A percentile compares a stretch with the other conserved stretches of the same genome.
Conservation (phyloP, 2,329 filamentous ascomycete genomes). For the Sphaerulina musiva region DNA sequence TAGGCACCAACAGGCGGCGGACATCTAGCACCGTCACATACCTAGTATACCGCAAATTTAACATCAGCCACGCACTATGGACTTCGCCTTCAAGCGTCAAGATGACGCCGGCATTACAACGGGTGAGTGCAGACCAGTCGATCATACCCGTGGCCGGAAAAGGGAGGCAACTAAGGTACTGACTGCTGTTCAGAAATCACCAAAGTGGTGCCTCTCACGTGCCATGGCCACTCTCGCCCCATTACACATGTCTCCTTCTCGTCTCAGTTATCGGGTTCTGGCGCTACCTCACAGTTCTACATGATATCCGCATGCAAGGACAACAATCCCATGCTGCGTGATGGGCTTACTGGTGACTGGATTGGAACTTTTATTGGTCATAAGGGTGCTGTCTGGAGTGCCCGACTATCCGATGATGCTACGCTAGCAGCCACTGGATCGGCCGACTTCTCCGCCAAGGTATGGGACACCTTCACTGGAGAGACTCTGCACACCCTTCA, state of each 20-base stretch:
- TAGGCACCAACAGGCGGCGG: no score
- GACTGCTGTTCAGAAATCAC: conserved; percentile 32
- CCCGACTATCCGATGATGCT: conserved; percentile 80
- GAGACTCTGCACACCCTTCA: conserved; percentile 80
- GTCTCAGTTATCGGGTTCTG: conserved; percentile 50
- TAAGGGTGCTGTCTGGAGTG: conserved; percentile 97
- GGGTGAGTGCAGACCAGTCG: conserved; percentile 16
- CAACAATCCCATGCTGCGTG: conserved; percentile 96
- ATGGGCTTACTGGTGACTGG: conserved; percentile 94
- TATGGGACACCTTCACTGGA: conserved; percentile 95
- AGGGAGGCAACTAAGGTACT: not conserved
- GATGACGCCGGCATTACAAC: conserved; percentile 29
- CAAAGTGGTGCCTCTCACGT: conserved; percentile 78
- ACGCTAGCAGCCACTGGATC: conserved; percentile 85
- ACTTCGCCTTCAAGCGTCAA: conserved; percentile 33
- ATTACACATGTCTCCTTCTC: conserved; percentile 91
- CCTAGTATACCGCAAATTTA: not conserved
- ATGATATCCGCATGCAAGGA: conserved; percentile 79
- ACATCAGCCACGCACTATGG: conserved; percentile 19
- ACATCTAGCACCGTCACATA: no score
- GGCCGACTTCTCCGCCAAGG: conserved; percentile 84
- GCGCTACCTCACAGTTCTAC: conserved; percentile 55
- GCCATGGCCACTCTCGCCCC: conserved; percentile 87
- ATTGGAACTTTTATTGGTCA: conserved; percentile 97
- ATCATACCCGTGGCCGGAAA: no score